Conservation (phyloP, 2,329 filamentous ascomycete species). For the Pyrenophora graminea region DNA sequence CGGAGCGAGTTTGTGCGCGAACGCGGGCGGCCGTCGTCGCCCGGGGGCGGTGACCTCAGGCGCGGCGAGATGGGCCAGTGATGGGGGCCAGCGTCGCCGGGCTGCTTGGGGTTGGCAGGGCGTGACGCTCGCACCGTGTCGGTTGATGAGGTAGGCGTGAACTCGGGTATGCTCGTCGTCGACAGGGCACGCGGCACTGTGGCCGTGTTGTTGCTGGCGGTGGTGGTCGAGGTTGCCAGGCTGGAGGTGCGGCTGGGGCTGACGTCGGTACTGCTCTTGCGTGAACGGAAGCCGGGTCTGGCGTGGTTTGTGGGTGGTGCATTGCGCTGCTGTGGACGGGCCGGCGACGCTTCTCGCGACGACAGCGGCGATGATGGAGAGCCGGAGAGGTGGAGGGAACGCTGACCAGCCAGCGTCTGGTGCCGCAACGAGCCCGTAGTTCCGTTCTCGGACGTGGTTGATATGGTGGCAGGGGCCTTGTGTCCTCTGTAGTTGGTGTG, state of each 20-base stretch:
- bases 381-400: slow-evolving; percentile 37
- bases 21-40: slow-evolving; percentile 37
- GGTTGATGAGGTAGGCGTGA: slow-evolving; percentile 58
- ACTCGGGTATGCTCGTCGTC: slow-evolving; percentile 67
- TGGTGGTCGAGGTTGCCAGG: slow-evolving; percentile 45
- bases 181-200: slow-evolving; percentile 70
- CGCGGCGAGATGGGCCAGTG: slow-evolving; percentile 80
- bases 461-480: slow-evolving; percentile 16
- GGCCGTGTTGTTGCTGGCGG: slow-evolving; percentile 34
- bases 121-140: slow-evolving; percentile 68
- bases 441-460: slow-evolving; percentile 10
- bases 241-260: slow-evolving; percentile 48
- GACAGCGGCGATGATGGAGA: slow-evolving; percentile 50
- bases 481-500: slow-evolving; percentile 16
- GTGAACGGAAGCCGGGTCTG: slow-evolving; percentile 43
- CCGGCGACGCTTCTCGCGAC: slow-evolving; percentile 54
- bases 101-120: slow-evolving; percentile 62
- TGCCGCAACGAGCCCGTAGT: slow-evolving; percentile 18
- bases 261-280: slow-evolving; percentile 52
- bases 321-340: slow-evolving; percentile 40
- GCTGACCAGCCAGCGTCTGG: slow-evolving; percentile 32
- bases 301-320: slow-evolving; percentile 22
- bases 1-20: slow-evolving; percentile 52
- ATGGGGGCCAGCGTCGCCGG: slow-evolving; percentile 45
- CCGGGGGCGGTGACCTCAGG: slow-evolving; percentile 71